Conservation (phyloP, 257 asterid genomes). For the Solanum sitiens region DNA sequence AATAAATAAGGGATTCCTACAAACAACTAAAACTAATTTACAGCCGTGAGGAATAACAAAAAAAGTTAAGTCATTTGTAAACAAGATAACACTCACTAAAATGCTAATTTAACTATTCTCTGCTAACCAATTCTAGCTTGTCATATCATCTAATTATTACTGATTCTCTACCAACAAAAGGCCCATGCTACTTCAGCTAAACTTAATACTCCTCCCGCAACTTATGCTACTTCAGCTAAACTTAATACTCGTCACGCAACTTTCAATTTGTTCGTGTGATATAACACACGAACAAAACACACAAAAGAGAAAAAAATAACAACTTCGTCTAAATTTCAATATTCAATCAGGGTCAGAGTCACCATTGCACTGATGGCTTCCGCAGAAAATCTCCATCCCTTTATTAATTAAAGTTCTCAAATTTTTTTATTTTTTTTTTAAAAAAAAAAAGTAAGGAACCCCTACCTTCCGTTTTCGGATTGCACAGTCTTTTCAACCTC, state of each 20-base stretch:
- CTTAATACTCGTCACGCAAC: neutral
- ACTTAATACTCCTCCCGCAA: neutral
- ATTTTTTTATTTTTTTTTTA: neutral
- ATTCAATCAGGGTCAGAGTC: neutral
- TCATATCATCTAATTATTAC: neutral
- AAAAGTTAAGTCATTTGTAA: neutral
- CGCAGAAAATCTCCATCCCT: neutral
- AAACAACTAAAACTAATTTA: neutral
- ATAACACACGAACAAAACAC: neutral
- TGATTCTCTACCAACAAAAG: neutral
- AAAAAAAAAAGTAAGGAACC: neutral
- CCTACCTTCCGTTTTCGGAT: constrained; percentile 81
- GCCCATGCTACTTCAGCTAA: neutral
- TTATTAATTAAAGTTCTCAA: neutral
- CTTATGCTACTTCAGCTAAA: neutral
- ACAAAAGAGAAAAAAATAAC: neutral
- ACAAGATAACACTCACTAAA: neutral
- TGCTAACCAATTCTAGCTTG: neutral
- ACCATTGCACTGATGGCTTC: neutral
- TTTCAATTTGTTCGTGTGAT: neutral
- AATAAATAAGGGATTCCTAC: neutral
- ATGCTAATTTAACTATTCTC: neutral
- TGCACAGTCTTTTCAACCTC: constrained; percentile 92
- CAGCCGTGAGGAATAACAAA: neutral
- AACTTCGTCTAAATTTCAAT: neutral